Evolutionary conservation across 495 filamentous ascomycete species (phyloP), one percentile per base, ranked within the genome.

Genomic region (Talaromyces thailandensis): DNA sequence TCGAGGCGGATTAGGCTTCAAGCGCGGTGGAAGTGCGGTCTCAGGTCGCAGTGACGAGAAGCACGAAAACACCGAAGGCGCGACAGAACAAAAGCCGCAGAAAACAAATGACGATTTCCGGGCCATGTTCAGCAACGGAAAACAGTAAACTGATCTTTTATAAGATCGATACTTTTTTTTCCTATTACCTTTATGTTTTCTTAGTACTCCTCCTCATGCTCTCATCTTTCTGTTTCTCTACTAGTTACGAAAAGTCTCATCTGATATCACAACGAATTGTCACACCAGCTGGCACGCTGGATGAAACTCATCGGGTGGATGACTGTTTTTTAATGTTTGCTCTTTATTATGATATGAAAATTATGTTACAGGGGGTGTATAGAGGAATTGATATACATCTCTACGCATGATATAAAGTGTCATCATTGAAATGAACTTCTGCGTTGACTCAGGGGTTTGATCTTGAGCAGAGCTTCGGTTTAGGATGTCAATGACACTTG

Each of bases 41-140:
- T 65, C 59, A 48, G 67, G 55, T 66, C 71, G 67, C 66, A 69
- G 65, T 73, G 69, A 69, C 70, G 73, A 61, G 74, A 65, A 28
- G 50, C 67, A 62, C 56, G 65, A 61, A 51, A 67, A 76, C 45
- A 60, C 71, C 62, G 71, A 69, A 62, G 64, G 61, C 62, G 69
- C 52, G 57, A 68, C 58, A 62, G 69, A 72, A 21, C 66, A 52
- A 23, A 71, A 71, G 60, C 71, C 69, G 58, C 79, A 72, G 61
- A 93, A 92, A 82, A 92, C 82, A 70, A 96, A 97, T 76, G 88
- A 87, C 56, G 92, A 96, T 76, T 96, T 96, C 75, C 90, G 87
- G 68, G 84, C 82, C 40, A 84, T 96, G 86, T 86, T 93, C 67
- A 65, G 68, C 63, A 74, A 68, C 65, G 70, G 65, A 52, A 58